A percentile compares a stretch with the other conserved stretches of the same genome.
phyloP scores from a whole-genome alignment of 768 basidiomycete genomes.

The Agrocybe pediades region DNA sequence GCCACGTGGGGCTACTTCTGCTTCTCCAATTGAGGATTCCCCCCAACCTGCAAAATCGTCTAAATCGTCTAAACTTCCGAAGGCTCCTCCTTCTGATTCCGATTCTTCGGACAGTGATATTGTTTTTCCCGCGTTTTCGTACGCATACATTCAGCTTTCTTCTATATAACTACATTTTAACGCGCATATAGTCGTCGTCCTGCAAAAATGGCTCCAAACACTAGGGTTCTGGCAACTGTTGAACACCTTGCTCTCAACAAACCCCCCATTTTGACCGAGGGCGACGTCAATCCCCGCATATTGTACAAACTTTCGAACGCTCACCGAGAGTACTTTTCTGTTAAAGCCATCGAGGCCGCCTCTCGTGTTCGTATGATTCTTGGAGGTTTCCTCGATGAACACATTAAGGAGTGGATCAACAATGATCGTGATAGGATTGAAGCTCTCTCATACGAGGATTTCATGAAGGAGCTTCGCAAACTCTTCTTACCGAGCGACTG shows the following conservation, averaged over 20 bases:
- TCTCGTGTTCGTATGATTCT: background rate
- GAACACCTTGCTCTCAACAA: background rate
- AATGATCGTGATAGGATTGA: conserved; percentile 6
- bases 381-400: background rate
- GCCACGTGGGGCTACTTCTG: too few relatives aligned
- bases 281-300: conserved; percentile 7
- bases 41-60: too few relatives aligned
- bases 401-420: background rate
- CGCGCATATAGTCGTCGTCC: too few relatives aligned
- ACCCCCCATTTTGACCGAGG: conserved; percentile 4
- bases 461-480: conserved; percentile 7
- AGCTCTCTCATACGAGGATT: conserved; percentile 11
- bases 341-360: background rate
- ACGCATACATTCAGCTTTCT: too few relatives aligned
- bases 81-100: too few relatives aligned
- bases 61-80: too few relatives aligned
- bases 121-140: too few relatives aligned
- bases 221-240: too few relatives aligned
- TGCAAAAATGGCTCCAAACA: too few relatives aligned
- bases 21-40: too few relatives aligned
- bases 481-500: conserved; percentile 19
- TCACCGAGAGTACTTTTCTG: conserved; percentile 1
- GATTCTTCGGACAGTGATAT: too few relatives aligned
- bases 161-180: too few relatives aligned
- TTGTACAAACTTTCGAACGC: conserved; percentile 2